Evolutionary conservation across 2,329 filamentous ascomycete genomes (phyloP).

Genomic region (Albophoma yamanashiensis): DNA sequence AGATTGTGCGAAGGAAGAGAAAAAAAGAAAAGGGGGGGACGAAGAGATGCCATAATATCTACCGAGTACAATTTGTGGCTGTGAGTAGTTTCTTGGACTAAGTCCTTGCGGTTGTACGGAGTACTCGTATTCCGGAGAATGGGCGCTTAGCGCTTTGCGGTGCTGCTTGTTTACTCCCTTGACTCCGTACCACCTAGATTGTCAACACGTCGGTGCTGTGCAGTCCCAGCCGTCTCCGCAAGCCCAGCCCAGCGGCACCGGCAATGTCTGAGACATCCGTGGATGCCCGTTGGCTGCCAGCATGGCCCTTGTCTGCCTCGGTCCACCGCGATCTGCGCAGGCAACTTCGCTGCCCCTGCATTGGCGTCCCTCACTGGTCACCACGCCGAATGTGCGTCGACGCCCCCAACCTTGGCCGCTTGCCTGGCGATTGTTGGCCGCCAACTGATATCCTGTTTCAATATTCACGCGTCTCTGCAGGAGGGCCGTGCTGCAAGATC

Average conservation of each 20-base stretch:
- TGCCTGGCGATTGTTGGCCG: not conserved
- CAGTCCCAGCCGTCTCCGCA: not conserved
- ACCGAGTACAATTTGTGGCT: no score
- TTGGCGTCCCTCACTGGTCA: not conserved
- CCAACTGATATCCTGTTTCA: not conserved
- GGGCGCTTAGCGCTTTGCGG: no score
- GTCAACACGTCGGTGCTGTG: not conserved
- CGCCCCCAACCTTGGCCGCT: not conserved
- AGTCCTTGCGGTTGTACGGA: no score
- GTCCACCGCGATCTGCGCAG: not conserved
- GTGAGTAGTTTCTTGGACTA: no score
- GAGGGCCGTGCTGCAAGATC: not conserved
- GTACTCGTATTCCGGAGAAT: no score
- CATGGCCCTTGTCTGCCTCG: not conserved
- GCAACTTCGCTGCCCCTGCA: not conserved
- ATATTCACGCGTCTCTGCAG: not conserved
- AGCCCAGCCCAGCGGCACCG: not conserved
- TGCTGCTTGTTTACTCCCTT: no score
- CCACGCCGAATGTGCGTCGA: not conserved
- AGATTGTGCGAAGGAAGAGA: no score
- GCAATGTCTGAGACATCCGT: not conserved
- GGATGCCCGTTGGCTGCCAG: not conserved
- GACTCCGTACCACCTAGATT: no score
- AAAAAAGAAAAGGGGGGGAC: no score
- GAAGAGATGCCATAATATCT: no score